Evolutionary conservation across 108 stramenopile genomes (phyloP), one percentile per base, ranked within the genome.

Genomic region (Discostella stelligeroides): DNA sequence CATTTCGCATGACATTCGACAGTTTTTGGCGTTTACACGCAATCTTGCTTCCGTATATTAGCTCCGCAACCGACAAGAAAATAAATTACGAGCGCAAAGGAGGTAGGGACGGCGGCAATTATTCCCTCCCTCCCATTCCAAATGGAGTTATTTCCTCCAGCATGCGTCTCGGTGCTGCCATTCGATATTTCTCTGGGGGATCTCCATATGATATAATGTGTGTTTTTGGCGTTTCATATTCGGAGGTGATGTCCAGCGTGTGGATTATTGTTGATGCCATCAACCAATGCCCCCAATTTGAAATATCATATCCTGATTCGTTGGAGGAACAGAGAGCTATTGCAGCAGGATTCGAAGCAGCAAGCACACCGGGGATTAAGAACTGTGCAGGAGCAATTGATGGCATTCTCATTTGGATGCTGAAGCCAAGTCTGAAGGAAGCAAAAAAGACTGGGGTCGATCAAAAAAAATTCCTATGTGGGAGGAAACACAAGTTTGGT

Each of bases 271-370:
- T n/a, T n/a, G n/a, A n/a, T n/a, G n/a, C n/a, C n/a, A n/a, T n/a
- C n/a, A n/a, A n/a, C n/a, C n/a, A n/a, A n/a, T n/a, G n/a, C n/a
- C n/a, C n/a, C n/a, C n/a, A n/a, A n/a, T 54, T 73, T 28, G n/a
- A 50, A 8, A 63, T 80, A 34, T 18, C 15, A 9, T 79, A 48
- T 59, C 78, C 78, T n/a, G 1, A 18, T 12, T 38, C 47, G 14
- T 50, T 66, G 27, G 64, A 45, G 7, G 72, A 80, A 27, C 79
- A 80, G 58, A 4, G 21, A 6, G 13, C 14, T 17, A 75, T 81
- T 23, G 80, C 74, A 18, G 45, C 29, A 17, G 80, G 54, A 29
- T 81, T 75, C n/a, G n/a, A n/a, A n/a, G n/a, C n/a, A n/a, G n/a
- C n/a, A n/a, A n/a, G n/a, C n/a, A n/a, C n/a, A n/a, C n/a, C n/a